Percentiles rank a stretch among this genome's conserved stretches.
Conservation (phyloP, 2,329 filamentous ascomycete species). For the Albophoma yamanashiensis region DNA sequence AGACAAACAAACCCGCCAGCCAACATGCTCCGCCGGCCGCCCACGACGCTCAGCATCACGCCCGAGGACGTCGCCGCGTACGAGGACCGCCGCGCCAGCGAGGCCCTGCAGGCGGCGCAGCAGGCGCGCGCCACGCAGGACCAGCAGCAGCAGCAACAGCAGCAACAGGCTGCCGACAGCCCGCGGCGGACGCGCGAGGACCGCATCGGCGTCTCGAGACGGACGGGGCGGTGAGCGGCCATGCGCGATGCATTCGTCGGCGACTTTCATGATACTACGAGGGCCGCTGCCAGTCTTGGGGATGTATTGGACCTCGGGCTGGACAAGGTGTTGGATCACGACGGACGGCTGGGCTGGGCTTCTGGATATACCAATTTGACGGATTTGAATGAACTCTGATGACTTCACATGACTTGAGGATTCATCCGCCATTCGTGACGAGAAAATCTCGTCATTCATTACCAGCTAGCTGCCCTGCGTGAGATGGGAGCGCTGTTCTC, state of each 20-base stretch:
- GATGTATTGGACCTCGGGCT: background rate
- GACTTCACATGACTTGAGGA: background rate
- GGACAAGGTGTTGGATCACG: background rate
- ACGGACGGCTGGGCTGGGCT: background rate
- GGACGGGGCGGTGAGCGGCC: slow-evolving; percentile 7
- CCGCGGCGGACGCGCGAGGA: slow-evolving; percentile 23
- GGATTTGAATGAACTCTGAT: background rate
- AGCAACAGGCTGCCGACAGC: slow-evolving; percentile 4
- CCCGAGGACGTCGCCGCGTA: slow-evolving; percentile 60
- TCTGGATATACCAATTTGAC: background rate
- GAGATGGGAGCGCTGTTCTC: background rate
- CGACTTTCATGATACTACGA: background rate
- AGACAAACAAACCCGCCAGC: slow-evolving; percentile 2
- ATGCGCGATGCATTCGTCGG: too few relatives aligned
- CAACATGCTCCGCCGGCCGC: slow-evolving; percentile 54
- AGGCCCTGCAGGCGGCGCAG: slow-evolving; percentile 24
- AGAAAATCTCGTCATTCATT: background rate
- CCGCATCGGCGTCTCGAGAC: slow-evolving; percentile 23
- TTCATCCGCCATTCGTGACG: background rate
- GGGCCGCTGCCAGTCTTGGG: background rate
- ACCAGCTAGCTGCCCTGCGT: background rate
- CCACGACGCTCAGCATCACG: slow-evolving; percentile 58
- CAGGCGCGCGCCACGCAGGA: slow-evolving; percentile 13
- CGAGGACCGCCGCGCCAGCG: slow-evolving; percentile 48
- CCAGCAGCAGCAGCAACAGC: slow-evolving; percentile 9